A percentile compares a stretch with the other conserved stretches of the same genome.
Conservation (phyloP, 1,139 yeast genomes). For the Yamadazyma triangularis region DNA sequence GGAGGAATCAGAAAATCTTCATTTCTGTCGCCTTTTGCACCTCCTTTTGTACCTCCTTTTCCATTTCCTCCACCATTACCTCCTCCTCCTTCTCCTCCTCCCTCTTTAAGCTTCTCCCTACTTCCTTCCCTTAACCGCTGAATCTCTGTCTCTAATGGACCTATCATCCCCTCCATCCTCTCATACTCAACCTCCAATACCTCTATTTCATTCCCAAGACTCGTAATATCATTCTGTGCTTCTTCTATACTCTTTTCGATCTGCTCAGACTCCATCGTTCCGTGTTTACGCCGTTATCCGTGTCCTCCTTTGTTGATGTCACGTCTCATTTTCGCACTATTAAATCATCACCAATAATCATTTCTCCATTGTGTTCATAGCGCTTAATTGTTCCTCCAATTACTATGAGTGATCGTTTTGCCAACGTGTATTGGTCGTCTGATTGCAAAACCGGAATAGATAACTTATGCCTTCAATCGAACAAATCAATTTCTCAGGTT, state of each 20-base stretch:
- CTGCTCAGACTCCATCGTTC: no score
- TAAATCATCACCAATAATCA: no score
- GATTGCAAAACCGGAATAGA: constrained; percentile 39
- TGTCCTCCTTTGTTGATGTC: no score
- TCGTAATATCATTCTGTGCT: constrained; percentile 11
- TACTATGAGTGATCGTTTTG: constrained; percentile 3
- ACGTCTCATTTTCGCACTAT: no score
- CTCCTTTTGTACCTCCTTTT: no score
- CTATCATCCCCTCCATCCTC: constrained; percentile 3
- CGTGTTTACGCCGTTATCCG: no score
- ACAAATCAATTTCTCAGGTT: constrained; percentile 32
- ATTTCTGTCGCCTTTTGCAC: not conserved
- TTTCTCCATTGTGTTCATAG: no score
- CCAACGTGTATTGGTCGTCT: constrained; percentile 35
- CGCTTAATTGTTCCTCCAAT: not conserved
- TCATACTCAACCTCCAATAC: constrained; percentile 10
- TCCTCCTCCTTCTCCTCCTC: no score
- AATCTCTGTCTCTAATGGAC: constrained; percentile 3
- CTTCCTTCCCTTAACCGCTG: not conserved
- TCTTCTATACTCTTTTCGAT: constrained; percentile 8
- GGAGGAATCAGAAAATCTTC: constrained; percentile 8
- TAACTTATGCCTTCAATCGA: constrained; percentile 25
- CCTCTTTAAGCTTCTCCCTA: no score
- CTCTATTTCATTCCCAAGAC: constrained; percentile 13
- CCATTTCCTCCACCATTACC: no score